Evolutionary conservation across 2,329 filamentous ascomycete genomes (phyloP).

Genomic region (Aspergillus phoenicis): DNA sequence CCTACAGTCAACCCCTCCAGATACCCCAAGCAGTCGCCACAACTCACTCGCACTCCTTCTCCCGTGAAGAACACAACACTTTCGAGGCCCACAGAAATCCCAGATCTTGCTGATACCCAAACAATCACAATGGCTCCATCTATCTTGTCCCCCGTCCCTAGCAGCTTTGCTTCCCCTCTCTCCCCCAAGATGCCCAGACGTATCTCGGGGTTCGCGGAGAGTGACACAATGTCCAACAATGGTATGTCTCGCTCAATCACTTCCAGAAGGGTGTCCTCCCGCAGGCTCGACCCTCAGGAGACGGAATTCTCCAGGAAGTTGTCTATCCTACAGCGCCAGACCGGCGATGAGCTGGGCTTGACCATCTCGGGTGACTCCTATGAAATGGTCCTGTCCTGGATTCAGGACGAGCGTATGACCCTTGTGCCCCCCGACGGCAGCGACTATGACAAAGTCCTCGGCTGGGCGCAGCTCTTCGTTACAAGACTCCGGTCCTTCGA

Average conservation of each 20-base stretch:
- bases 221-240: conserved; percentile 12
- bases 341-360: conserved; percentile 17
- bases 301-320: conserved; percentile 19
- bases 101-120: background rate
- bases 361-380: conserved; percentile 15
- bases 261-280: conserved; percentile 13
- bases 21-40: conserved; percentile 12
- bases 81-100: background rate
- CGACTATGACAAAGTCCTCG: conserved; percentile 45
- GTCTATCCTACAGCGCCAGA: conserved; percentile 17
- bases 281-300: conserved; percentile 13
- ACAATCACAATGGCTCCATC: conserved; percentile 4
- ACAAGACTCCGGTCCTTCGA: conserved; percentile 44
- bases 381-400: conserved; percentile 32
- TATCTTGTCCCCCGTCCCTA: conserved; percentile 3
- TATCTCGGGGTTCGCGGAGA: conserved; percentile 9
- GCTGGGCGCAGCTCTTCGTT: conserved; percentile 44
- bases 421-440: conserved; percentile 45
- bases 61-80: background rate
- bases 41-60: conserved; percentile 1
- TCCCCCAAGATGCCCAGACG: conserved; percentile 11
- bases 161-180: conserved; percentile 7
- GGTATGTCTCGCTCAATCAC: conserved; percentile 13
- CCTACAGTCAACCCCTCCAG: conserved; percentile 8
- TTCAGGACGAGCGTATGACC: conserved; percentile 42